Base-by-base conservation (phyloP, 441 rosid species). In the Melastoma candidum region DNA sequence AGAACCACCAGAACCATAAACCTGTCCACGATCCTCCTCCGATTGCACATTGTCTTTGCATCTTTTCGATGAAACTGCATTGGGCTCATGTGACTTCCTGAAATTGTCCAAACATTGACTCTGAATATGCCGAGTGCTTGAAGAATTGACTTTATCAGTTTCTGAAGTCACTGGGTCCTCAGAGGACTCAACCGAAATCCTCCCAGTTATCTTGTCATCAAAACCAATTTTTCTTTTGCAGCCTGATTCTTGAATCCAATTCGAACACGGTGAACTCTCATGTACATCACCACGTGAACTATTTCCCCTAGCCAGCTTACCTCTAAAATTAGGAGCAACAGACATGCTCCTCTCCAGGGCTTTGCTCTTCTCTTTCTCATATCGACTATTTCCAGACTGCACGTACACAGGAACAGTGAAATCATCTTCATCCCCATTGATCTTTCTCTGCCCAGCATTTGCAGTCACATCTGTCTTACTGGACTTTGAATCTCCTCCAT, bases 321-420 rank as follows among this genome's bases (percentile, higher is more conserved):
- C 36, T 3, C 49, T 9, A 71, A 47, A 47, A 54, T 60, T 59
- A 43, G 61, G 26, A 53, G 27, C 41, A 10, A 57, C 48, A 7
- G 69, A 49, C 49, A 55, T 1, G 3, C 44, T 26, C 49, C 59
- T 75, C 53, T 63, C 82, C 50, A 17, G 59, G 57, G 64, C 69
- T 53, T 48, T 29, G 26, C 71, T 62, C 47, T 54, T 65, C 60
- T 62, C 75, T 57, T 46, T 49, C 64, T 63, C 76, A 22, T 47
- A 46, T 57, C 49, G 68, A 55, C 29, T 75, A 3, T n/a, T 56
- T 63, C 64, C 74, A 2, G 81, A 73, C 45, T 68, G 80, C 54
- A 74, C 54, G 71, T 56, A 87, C 24, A 83, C 78, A 3, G 95
- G 93, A 69, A 90, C 98, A 11, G 57, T 66, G 49, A 77, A 83